Base-by-base conservation (phyloP, 1,284 basidiomycete genomes). In the Neotropicomus parvogracilis region DNA sequence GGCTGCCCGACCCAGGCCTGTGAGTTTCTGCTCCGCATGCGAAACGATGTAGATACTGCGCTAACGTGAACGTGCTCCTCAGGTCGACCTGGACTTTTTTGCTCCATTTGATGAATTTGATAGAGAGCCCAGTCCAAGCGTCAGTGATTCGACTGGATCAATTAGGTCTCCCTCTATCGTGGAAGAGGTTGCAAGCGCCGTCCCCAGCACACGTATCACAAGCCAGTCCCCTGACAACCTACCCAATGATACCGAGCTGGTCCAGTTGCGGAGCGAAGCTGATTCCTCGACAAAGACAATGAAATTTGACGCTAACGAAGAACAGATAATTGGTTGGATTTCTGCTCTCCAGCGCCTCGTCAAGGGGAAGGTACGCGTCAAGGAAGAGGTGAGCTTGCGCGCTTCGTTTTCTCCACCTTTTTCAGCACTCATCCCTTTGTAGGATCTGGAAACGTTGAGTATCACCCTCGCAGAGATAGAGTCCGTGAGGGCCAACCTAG, bases 391-490 rank as follows among this genome's bases (percentile, higher is more conserved):
- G 45, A 53, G 50, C 17, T 11, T 12, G 14, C n/a, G 11, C 28
- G 1, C 37, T 32, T 20, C 34, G 9, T 2, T 9, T 20, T 8
- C 11, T 31, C 14, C 3, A 11, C 24, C 10, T 13, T 32, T 14
- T 3, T 44, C 20, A 24, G 10, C 3, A 13, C 42, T 48, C 28
- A 50, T 40, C 16, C 3, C 6, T 21, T 27, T 37, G 7, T 37
- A 64, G 62, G 59, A 51, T 16, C 49, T 64, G 14, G 60, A 65
- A 16, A 39, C 40, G 11, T 29, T 68, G 46, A 64, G 65, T 35
- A 45, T 63, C 39, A 33, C 53, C 24, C 54, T 64, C 17, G 64
- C 64, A 4, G 59, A 68, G 43, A 60, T 64, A 40, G 65, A 68
- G 28, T 67, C 62, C 9, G 28, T 52, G 11, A 62, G 52, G 36